phyloP scores from a whole-genome alignment of 768 basidiomycete genomes.

The Russula abietina region DNA sequence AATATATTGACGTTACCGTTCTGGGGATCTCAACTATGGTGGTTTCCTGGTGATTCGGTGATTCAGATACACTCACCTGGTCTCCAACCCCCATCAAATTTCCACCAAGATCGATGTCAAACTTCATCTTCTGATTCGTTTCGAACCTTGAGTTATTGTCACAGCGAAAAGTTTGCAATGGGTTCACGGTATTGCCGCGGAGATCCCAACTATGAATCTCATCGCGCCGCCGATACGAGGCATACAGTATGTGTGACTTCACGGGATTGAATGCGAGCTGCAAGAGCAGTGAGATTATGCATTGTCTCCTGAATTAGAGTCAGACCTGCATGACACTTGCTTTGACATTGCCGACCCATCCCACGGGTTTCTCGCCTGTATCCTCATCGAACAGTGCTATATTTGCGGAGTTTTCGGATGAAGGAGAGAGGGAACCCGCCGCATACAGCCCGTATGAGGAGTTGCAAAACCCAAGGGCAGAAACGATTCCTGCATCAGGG shows the following conservation, averaged over 20 bases:
- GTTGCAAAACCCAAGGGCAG: slow-evolving; percentile 72
- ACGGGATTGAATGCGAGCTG: slow-evolving; percentile 76
- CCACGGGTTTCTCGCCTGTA: slow-evolving; percentile 46
- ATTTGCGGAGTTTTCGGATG: slow-evolving; percentile 41
- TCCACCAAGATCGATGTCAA: slow-evolving; percentile 70
- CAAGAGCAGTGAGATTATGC: slow-evolving; percentile 3
- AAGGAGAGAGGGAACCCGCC: slow-evolving; percentile 64
- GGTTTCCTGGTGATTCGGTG: too few relatives aligned
- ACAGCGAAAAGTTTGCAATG: slow-evolving; percentile 36
- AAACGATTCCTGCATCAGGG: slow-evolving; percentile 59
- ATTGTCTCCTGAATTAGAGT: not conserved
- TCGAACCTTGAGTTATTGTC: not conserved
- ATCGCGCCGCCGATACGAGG: slow-evolving; percentile 64
- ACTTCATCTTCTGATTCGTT: slow-evolving; percentile 75
- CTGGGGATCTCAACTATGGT: slow-evolving; percentile 34
- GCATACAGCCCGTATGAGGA: slow-evolving; percentile 58
- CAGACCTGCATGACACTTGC: slow-evolving; percentile 53
- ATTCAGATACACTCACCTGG: slow-evolving; percentile 43
- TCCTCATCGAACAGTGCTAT: slow-evolving; percentile 64
- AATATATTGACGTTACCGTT: slow-evolving; percentile 56
- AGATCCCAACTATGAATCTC: slow-evolving; percentile 75
- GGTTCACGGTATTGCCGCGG: slow-evolving; percentile 46
- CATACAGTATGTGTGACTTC: slow-evolving; percentile 66
- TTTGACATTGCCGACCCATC: slow-evolving; percentile 53
- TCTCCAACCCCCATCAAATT: slow-evolving; percentile 59